Conservation (phyloP, 2,329 filamentous ascomycete species). For the Phialophora verrucosa region DNA sequence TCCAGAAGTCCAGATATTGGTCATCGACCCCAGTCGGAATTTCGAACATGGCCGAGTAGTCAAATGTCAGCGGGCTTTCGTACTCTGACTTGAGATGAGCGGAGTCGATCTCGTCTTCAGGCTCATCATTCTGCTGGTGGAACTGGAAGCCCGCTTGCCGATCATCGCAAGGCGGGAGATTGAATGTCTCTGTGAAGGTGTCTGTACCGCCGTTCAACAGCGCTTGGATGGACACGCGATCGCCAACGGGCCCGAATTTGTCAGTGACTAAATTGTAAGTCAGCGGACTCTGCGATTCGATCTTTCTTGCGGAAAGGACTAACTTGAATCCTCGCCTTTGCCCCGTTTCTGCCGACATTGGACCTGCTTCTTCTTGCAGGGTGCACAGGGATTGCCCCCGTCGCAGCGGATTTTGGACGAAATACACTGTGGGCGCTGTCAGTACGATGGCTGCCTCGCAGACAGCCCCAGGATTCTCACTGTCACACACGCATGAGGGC, state of each 20-base stretch:
- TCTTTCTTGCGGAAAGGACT: slow-evolving; percentile 33
- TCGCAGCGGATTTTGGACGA: slow-evolving; percentile 57
- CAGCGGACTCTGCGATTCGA: neutral
- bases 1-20: slow-evolving; percentile 35
- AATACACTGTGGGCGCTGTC: slow-evolving; percentile 47
- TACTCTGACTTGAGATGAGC: slow-evolving; percentile 1
- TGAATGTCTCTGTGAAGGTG: slow-evolving; percentile 54
- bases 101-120: slow-evolving; percentile 26
- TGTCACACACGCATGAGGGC: slow-evolving; percentile 56
- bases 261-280: slow-evolving; percentile 11
- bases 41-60: slow-evolving; percentile 31
- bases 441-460: neutral
- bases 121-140: slow-evolving; percentile 43
- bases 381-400: slow-evolving; percentile 51
- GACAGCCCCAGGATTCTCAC: slow-evolving; percentile 41
- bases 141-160: slow-evolving; percentile 47
- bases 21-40: slow-evolving; percentile 26
- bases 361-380: slow-evolving; percentile 52
- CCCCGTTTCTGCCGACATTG: slow-evolving; percentile 44
- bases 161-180: slow-evolving; percentile 50
- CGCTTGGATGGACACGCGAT: slow-evolving; percentile 55
- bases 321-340: slow-evolving; percentile 32
- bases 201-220: slow-evolving; percentile 54
- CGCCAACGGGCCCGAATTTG: slow-evolving; percentile 33
- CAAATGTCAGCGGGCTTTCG: slow-evolving; percentile 17